Evolutionary conservation across 352 stramenopile species (phyloP), one percentile per base, ranked within the genome.

Genomic region (Albugo candida): DNA sequence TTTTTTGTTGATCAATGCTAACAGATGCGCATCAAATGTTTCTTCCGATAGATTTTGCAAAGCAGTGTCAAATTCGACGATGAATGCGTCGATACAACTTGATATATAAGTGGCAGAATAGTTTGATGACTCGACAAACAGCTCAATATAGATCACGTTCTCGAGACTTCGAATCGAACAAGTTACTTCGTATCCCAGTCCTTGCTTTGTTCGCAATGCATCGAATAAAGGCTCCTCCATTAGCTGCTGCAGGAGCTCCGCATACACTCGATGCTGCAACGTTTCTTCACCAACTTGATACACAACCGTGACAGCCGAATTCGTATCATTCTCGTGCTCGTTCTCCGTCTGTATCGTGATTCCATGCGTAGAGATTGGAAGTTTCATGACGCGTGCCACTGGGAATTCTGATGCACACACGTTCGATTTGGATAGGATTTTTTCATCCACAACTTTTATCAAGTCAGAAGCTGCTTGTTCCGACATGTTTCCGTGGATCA

Each of bases 211-310:
- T 20, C 81, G 72, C 18, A 94, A 54, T 0, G 72, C 78, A 39
- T 93, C 78, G 53, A 92, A 94, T 13, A 93, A 56, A 19, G 81
- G 81, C 47, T 94, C 81, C 39, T 87, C 78, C 78, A 94, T 94
- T 44, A 93, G 57, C 41, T 89, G 68, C 45, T 92, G 73, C 11
- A 94, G 54, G 52, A 94, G 57, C 43, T 92, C 79, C 0, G 69
- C 73, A 40, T 83, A 76, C n/a, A 76, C 77, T 24, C 86, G 57
- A 20, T 58, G 55, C 5, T 61, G 61, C 24, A 89, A 27, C 41
- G 58, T 70, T 48, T 85, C 59, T 41, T 73, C 67, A 11, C 77
- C 77, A 41, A 92, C 76, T 57, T 94, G 81, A 57, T 82, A 94
- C 53, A 92, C 92, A 6, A 82, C 53, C 51, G 89, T 77, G 11